These are phyloP conservation scores for Thermochaetoides thermophila DNA, from an alignment of 495 filamentous ascomycete species.

Conservation along the genomic window DNA sequence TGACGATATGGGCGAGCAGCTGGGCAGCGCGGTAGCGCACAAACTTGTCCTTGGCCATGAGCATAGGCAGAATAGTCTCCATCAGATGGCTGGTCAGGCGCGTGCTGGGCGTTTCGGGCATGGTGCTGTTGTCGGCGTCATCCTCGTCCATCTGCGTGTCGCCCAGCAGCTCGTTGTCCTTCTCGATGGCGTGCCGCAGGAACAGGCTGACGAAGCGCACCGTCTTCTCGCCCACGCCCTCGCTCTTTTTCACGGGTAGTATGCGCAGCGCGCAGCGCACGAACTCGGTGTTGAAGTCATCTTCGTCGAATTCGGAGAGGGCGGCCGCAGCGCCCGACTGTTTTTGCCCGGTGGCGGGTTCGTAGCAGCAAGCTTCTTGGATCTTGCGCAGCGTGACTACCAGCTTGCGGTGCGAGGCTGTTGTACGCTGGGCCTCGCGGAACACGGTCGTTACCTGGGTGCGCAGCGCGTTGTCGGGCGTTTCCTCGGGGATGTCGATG, in stretches of 20 bases:
- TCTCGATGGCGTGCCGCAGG: slow-evolving; percentile 67
- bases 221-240: slow-evolving; percentile 72
- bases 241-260: slow-evolving; percentile 80
- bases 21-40: slow-evolving; percentile 85
- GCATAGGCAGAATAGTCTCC: slow-evolving; percentile 48
- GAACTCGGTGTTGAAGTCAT: slow-evolving; percentile 77
- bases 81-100: slow-evolving; percentile 62
- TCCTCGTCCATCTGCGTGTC: slow-evolving; percentile 33
- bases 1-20: slow-evolving; percentile 71
- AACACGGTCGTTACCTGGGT: slow-evolving; percentile 67
- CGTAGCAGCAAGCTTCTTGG: slow-evolving; percentile 78
- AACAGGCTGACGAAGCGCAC: slow-evolving; percentile 78
- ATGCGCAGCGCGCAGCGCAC: slow-evolving; percentile 65
- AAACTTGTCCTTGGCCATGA: slow-evolving; percentile 75
- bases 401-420: slow-evolving; percentile 78
- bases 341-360: slow-evolving; percentile 39
- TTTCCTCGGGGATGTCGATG: slow-evolving; percentile 53
- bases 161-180: slow-evolving; percentile 44
- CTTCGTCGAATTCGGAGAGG: slow-evolving; percentile 51
- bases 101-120: slow-evolving; percentile 66
- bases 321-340: slow-evolving; percentile 29
- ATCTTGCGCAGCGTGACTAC: slow-evolving; percentile 72
- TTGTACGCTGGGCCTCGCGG: slow-evolving; percentile 72
- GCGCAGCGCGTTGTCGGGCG: slow-evolving; percentile 53
- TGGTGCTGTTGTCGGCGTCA: slow-evolving; percentile 42